These are phyloP conservation scores for Claviceps arundinis DNA, from an alignment of 2,329 filamentous ascomycete species.

Conservation along the genomic window DNA sequence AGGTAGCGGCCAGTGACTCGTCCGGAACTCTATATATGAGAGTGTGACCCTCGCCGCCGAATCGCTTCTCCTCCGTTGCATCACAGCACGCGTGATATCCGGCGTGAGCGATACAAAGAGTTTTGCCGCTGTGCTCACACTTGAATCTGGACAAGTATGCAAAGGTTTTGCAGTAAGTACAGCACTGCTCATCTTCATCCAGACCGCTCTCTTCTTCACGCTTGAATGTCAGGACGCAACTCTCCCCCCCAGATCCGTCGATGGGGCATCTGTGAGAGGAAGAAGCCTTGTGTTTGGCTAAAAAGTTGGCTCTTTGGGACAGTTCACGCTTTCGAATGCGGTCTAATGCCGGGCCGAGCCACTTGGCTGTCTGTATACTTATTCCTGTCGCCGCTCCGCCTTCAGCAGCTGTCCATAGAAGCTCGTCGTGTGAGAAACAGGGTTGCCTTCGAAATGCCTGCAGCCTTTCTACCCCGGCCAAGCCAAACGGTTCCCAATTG, in stretches of 20 bases:
- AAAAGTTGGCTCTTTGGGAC: conserved; percentile 52
- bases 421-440: conserved; percentile 93
- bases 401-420: conserved; percentile 80
- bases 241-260: conserved; percentile 29
- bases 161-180: conserved; percentile 82
- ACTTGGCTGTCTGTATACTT: conserved; percentile 83
- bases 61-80: conserved; percentile 50
- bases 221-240: conserved; percentile 48
- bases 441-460: conserved; percentile 82
- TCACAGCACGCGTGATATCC: conserved; percentile 73
- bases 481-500: conserved; percentile 91
- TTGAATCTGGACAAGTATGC: conserved; percentile 83
- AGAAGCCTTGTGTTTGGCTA: conserved; percentile 47
- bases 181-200: conserved; percentile 92
- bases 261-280: conserved; percentile 38
- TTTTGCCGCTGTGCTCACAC: conserved; percentile 69
- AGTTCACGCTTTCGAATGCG: conserved; percentile 65
- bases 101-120: conserved; percentile 71
- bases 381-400: conserved; percentile 51
- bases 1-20: conserved; percentile 50
- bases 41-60: conserved; percentile 54
- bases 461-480: conserved; percentile 72
- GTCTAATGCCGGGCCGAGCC: conserved; percentile 78
- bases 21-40: conserved; percentile 67
- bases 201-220: conserved; percentile 61